phyloP scores from a whole-genome alignment of 2,329 filamentous ascomycete species.

The Aspergillus hortae region DNA sequence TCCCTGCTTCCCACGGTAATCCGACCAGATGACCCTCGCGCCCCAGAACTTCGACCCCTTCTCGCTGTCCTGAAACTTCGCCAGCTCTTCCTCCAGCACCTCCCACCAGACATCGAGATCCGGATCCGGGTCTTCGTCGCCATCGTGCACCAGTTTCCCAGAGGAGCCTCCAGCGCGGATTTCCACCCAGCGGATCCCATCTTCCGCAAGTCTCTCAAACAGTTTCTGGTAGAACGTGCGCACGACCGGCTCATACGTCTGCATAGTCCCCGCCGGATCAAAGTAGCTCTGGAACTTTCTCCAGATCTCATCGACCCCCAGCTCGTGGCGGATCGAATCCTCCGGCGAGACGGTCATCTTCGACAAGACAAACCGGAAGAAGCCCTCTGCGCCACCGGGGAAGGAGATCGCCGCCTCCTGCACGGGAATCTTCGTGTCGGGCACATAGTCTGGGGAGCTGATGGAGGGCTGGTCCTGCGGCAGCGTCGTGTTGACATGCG shows the following conservation, averaged over 20 bases:
- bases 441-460: slow-evolving; percentile 46
- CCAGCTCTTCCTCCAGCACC: slow-evolving; percentile 70
- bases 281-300: slow-evolving; percentile 74
- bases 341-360: slow-evolving; percentile 66
- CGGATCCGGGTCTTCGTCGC: slow-evolving; percentile 62
- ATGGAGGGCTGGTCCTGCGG: too few relatives aligned
- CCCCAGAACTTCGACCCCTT: slow-evolving; percentile 78
- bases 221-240: slow-evolving; percentile 68
- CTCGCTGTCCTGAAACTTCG: slow-evolving; percentile 65
- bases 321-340: slow-evolving; percentile 74
- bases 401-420: slow-evolving; percentile 64
- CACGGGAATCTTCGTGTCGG: slow-evolving; percentile 56
- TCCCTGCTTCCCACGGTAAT: slow-evolving; percentile 50
- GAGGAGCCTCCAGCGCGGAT: slow-evolving; percentile 70
- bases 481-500: slow-evolving; percentile 49
- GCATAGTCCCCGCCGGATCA: slow-evolving; percentile 63
- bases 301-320: slow-evolving; percentile 82
- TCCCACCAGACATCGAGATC: slow-evolving; percentile 63
- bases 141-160: slow-evolving; percentile 62
- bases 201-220: slow-evolving; percentile 64
- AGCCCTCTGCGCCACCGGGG: slow-evolving; percentile 67
- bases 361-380: slow-evolving; percentile 69
- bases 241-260: slow-evolving; percentile 85
- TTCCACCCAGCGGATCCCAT: slow-evolving; percentile 81
- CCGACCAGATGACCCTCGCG: slow-evolving; percentile 76